These are phyloP conservation scores for Pestalotiopsis fici DNA, from an alignment of 2,329 filamentous ascomycete species.

Conservation along the genomic window DNA sequence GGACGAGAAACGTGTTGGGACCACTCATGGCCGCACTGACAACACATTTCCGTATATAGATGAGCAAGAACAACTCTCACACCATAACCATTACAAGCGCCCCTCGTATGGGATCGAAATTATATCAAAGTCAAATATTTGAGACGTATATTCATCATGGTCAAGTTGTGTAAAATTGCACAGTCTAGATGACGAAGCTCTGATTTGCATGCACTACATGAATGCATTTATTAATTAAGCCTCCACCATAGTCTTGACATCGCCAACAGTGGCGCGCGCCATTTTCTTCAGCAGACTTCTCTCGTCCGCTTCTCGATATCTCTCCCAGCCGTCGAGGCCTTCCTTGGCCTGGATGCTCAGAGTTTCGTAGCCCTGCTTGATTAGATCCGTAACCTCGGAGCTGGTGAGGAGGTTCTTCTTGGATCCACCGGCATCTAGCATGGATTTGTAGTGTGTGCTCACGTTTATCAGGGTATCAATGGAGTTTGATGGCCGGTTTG, in stretches of 20 bases:
- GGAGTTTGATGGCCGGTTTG: slow-evolving; percentile 62
- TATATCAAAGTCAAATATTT: not conserved
- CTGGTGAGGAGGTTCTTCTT: slow-evolving; percentile 72
- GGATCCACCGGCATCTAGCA: slow-evolving; percentile 58
- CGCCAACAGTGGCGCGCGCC: slow-evolving; percentile 72
- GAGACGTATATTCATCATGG: not conserved
- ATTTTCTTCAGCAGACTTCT: slow-evolving; percentile 84
- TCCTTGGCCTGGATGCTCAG: slow-evolving; percentile 88
- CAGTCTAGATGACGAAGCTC: not conserved
- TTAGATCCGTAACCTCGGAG: slow-evolving; percentile 82
- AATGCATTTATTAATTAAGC: not conserved
- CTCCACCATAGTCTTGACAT: slow-evolving; percentile 55
- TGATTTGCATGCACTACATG: not conserved
- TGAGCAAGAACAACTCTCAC: too few relatives aligned
- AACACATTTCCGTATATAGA: too few relatives aligned
- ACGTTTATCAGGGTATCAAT: slow-evolving; percentile 85
- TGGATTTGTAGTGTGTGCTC: slow-evolving; percentile 81
- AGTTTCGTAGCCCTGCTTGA: slow-evolving; percentile 96
- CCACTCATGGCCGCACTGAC: too few relatives aligned
- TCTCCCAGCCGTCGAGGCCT: slow-evolving; percentile 82
- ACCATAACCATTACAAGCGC: too few relatives aligned
- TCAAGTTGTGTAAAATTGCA: not conserved
- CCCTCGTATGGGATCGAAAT: too few relatives aligned
- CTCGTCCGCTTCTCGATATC: slow-evolving; percentile 84
- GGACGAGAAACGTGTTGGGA: too few relatives aligned